Evolutionary conservation across 2,329 filamentous ascomycete genomes (phyloP).

Genomic region (Botrytis cinerea): DNA sequence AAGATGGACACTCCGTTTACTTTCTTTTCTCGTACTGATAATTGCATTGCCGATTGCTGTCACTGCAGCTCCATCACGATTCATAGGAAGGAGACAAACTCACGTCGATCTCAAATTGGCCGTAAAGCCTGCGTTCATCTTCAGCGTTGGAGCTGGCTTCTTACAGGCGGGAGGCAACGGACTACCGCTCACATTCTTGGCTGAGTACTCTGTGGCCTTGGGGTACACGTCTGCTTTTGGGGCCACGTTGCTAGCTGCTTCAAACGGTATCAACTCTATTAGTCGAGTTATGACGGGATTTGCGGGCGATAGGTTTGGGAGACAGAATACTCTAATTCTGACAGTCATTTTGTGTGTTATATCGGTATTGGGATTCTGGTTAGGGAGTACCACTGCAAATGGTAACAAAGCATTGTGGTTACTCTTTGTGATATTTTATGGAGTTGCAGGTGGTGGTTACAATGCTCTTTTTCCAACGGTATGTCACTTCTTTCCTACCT

Average conservation of each 20-base stretch:
- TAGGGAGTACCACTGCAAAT: conserved; percentile 36
- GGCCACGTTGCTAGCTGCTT: conserved; percentile 48
- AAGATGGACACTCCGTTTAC: conserved; percentile 48
- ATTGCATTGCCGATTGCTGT: conserved; percentile 46
- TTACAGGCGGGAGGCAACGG: conserved; percentile 49
- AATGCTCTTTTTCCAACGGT: conserved; percentile 49
- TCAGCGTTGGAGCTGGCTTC: conserved; percentile 47
- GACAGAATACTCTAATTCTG: conserved; percentile 51
- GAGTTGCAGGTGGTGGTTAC: conserved; percentile 48
- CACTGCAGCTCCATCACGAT: conserved; percentile 45
- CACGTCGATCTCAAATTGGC: conserved; percentile 46
- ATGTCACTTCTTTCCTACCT: conserved; percentile 8
- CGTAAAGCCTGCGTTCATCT: conserved; percentile 45
- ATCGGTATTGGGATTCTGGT: conserved; percentile 46
- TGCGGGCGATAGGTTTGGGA: conserved; percentile 49
- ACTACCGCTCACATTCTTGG: conserved; percentile 51
- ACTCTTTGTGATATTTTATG: conserved; percentile 48
- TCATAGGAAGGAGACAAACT: conserved; percentile 43
- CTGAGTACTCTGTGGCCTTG: conserved; percentile 49
- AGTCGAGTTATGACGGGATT: conserved; percentile 49
- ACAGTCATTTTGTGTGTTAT: conserved; percentile 44
- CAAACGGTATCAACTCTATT: conserved; percentile 50
- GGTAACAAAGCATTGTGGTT: conserved; percentile 44
- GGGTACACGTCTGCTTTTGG: conserved; percentile 47
- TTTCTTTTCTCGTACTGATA: conserved; percentile 45